These are phyloP conservation scores for Umbilicaria muhlenbergii DNA, from an alignment of 495 filamentous ascomycete genomes.

Conservation along the genomic window DNA sequence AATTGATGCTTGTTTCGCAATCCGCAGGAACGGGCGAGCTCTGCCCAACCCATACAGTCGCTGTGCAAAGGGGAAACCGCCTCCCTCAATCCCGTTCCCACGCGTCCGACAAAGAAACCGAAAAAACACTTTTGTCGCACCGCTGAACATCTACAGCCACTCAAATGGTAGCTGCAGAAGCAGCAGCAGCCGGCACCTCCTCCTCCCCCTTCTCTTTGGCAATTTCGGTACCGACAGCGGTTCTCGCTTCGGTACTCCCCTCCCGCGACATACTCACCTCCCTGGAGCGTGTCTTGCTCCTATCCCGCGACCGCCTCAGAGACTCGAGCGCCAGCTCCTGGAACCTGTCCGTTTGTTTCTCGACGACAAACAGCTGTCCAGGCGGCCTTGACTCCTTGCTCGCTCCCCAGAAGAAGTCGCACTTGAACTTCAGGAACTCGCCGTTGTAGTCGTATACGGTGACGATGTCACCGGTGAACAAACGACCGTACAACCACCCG, in stretches of 20 bases:
- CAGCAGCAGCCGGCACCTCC: too few species aligned
- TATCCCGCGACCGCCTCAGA: not conserved
- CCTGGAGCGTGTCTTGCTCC: not conserved
- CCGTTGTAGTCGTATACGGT: conserved; percentile 37
- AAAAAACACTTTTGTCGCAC: too few species aligned
- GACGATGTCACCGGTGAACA: conserved; percentile 60
- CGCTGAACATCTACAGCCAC: too few species aligned
- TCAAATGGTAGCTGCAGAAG: too few species aligned
- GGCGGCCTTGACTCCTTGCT: conserved; percentile 28
- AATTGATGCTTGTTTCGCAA: too few species aligned
- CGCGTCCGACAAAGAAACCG: too few species aligned
- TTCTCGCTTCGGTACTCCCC: not conserved
- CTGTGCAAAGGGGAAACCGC: too few species aligned
- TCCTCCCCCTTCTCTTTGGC: too few species aligned
- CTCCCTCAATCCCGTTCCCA: too few species aligned
- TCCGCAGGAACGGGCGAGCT: too few species aligned
- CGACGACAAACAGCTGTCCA: conserved; percentile 10
- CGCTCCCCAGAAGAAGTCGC: conserved; percentile 37
- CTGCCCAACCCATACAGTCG: too few species aligned
- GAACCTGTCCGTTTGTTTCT: conserved; percentile 19
- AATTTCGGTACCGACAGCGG: not conserved
- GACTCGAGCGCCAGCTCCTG: not conserved
- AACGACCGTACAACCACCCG: conserved; percentile 42
- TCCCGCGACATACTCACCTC: conserved; percentile 1
- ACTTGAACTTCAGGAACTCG: conserved; percentile 32